Percentiles rank a stretch among this genome's conserved stretches.
Evolutionary conservation across 305 asterid species (phyloP).

Genomic region (Solanum hybrid): DNA sequence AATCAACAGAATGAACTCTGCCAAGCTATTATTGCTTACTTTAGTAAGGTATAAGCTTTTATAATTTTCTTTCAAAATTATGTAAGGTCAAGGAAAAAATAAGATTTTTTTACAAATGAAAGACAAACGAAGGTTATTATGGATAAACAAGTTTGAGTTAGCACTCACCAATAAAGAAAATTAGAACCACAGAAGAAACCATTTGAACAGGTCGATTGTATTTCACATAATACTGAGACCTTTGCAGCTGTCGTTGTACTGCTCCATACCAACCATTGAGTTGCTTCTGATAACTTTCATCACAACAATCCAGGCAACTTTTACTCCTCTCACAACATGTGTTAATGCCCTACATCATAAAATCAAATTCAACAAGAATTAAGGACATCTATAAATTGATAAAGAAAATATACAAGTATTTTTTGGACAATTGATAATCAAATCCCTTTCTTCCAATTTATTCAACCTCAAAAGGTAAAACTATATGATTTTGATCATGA

Average conservation of each 20-base stretch:
- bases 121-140: background rate
- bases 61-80: background rate
- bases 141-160: background rate
- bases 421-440: background rate
- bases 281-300: conserved; percentile 57
- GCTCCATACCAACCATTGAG: conserved; percentile 71
- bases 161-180: conserved; percentile 70
- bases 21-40: background rate
- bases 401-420: background rate
- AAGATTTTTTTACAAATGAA: background rate
- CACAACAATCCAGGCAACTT: conserved; percentile 60
- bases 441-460: background rate
- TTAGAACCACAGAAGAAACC: conserved; percentile 34
- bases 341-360: conserved; percentile 41
- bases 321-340: conserved; percentile 61
- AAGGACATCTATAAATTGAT: conserved; percentile 3
- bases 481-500: background rate
- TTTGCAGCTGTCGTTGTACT: conserved; percentile 72
- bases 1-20: background rate
- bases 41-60: background rate
- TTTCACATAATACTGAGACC: conserved; percentile 76
- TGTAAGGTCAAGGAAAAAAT: background rate
- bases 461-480: background rate
- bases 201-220: conserved; percentile 65
- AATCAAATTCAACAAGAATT: conserved; percentile 9